These are phyloP conservation scores for Styphnolobium japonicum DNA, from an alignment of 306 rosid genomes.

Conservation along the genomic window DNA sequence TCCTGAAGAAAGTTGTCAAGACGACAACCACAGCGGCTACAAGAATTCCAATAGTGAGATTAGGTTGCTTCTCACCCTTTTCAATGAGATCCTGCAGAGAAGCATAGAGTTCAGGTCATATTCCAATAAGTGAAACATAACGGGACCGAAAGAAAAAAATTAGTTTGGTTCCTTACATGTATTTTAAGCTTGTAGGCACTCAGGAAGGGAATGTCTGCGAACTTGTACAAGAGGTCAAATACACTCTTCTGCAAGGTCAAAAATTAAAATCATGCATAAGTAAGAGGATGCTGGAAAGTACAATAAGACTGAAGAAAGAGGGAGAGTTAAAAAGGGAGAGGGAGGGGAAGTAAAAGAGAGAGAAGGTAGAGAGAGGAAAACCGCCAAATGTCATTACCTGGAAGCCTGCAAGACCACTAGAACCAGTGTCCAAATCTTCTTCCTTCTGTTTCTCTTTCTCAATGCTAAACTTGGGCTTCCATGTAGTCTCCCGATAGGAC, in stretches of 20 bases:
- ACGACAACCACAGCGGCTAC: slow-evolving; percentile 54
- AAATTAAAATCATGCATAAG: background rate
- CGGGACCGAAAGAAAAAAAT: background rate
- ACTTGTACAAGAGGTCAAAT: slow-evolving; percentile 79
- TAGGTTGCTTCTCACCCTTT: slow-evolving; percentile 80
- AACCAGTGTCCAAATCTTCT: slow-evolving; percentile 50
- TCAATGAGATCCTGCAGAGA: slow-evolving; percentile 69
- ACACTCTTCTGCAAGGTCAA: slow-evolving; percentile 67
- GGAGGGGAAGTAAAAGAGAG: background rate
- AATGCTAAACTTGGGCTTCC: slow-evolving; percentile 82
- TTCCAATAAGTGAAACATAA: background rate
- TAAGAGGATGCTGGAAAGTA: background rate
- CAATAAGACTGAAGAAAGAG: background rate
- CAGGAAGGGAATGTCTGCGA: slow-evolving; percentile 76
- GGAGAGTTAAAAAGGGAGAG: background rate
- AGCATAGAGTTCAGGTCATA: slow-evolving; percentile 3
- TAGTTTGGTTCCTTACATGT: slow-evolving; percentile 38
- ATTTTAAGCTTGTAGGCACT: slow-evolving; percentile 60
- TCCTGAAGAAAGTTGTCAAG: slow-evolving; percentile 51
- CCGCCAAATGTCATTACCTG: slow-evolving; percentile 47
- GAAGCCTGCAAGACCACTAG: slow-evolving; percentile 59
- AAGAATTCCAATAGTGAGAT: slow-evolving; percentile 69
- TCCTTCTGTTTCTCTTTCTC: slow-evolving; percentile 86
- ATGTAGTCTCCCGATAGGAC: slow-evolving; percentile 62
- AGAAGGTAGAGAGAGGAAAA: background rate